Evolutionary conservation across 2,329 filamentous ascomycete species (phyloP).

Genomic region (Chaetomium strumarium): DNA sequence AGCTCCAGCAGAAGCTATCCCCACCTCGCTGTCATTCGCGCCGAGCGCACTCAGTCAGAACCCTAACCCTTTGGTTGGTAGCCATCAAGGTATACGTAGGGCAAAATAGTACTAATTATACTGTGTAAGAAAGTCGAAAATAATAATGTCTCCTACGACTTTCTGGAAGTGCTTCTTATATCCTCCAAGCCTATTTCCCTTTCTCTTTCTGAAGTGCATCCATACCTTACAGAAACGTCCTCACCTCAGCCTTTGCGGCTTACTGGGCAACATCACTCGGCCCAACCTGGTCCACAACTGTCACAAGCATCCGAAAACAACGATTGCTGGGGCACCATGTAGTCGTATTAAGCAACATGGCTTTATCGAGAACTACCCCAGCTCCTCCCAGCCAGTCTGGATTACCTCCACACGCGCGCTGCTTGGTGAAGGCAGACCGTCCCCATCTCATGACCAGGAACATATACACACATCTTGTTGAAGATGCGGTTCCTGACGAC

Average conservation of each 20-base stretch:
- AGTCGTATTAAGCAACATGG: no score
- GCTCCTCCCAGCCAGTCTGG: constrained; percentile 6
- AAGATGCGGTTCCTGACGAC: constrained; percentile 20
- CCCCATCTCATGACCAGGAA: constrained; percentile 10
- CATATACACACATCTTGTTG: constrained; percentile 24
- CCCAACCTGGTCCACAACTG: no score
- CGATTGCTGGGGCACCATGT: no score
- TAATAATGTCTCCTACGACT: not conserved
- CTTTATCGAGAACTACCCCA: no score
- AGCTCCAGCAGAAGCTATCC: constrained; percentile 8
- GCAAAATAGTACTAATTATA: no score
- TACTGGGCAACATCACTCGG: no score
- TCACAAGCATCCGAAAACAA: no score
- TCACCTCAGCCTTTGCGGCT: no score
- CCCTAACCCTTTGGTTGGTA: constrained; percentile 9
- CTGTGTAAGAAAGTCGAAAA: not conserved
- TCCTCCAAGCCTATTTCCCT: no score
- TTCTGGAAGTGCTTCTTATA: no score
- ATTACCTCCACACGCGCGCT: constrained; percentile 18
- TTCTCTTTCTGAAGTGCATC: no score
- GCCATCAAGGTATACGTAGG: not conserved
- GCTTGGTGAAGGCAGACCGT: constrained; percentile 21
- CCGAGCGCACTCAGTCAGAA: not conserved
- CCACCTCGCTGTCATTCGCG: not conserved
- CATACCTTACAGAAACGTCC: no score